These are phyloP conservation scores for Glycine tomentella DNA, from an alignment of 306 rosid genomes.

Conservation along the genomic window DNA sequence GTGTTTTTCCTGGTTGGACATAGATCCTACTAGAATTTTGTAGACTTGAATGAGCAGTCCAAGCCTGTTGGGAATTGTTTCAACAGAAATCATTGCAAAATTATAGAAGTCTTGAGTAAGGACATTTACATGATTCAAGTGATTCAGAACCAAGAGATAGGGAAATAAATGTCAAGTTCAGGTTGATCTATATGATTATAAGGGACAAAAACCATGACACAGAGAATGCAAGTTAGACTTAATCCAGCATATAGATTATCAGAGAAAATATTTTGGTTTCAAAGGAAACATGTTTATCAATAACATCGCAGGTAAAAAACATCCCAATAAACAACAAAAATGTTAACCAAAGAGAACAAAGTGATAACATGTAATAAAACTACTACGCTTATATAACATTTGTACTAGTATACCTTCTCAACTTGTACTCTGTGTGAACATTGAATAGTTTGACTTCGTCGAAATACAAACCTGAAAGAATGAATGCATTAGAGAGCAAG, in stretches of 20 bases:
- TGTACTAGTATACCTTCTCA: slow-evolving; percentile 73
- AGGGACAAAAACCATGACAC: neutral
- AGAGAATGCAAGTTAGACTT: slow-evolving; percentile 27
- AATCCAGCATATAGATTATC: slow-evolving; percentile 7
- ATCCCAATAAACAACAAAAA: slow-evolving; percentile 19
- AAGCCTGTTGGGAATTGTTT: slow-evolving; percentile 67
- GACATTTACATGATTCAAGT: slow-evolving; percentile 10
- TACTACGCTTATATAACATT: slow-evolving; percentile 12
- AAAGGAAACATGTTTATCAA: slow-evolving; percentile 31
- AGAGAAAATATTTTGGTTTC: slow-evolving; percentile 25
- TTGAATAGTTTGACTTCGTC: slow-evolving; percentile 59
- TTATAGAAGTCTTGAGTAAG: slow-evolving; percentile 24
- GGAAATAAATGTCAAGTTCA: slow-evolving; percentile 13
- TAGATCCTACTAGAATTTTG: slow-evolving; percentile 67
- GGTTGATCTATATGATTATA: slow-evolving; percentile 25
- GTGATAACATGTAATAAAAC: slow-evolving; percentile 24
- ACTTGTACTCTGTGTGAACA: slow-evolving; percentile 59
- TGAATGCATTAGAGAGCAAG: slow-evolving; percentile 16
- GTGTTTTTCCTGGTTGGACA: slow-evolving; percentile 70
- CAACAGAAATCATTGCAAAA: slow-evolving; percentile 35
- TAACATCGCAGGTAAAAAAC: slow-evolving; percentile 26
- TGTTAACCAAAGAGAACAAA: slow-evolving; percentile 16
- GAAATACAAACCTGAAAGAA: slow-evolving; percentile 58
- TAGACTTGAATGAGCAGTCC: slow-evolving; percentile 73
- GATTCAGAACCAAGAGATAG: slow-evolving; percentile 28